Percentiles rank a stretch among this genome's conserved stretches.
Evolutionary conservation across 2,329 filamentous ascomycete species (phyloP).

Genomic region (Fusarium phyllophilum): DNA sequence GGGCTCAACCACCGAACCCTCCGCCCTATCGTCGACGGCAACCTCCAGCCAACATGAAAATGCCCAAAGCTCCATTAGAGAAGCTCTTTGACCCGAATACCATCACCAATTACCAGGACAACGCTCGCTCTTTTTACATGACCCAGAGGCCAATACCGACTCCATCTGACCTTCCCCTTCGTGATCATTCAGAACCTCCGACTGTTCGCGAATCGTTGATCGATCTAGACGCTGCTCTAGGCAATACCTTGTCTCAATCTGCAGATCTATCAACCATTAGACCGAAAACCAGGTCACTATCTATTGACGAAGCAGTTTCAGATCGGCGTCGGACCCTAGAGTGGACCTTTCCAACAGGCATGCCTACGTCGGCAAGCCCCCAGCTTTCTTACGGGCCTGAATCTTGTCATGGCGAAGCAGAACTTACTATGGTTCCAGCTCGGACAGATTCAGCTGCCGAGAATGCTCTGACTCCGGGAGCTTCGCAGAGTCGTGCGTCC

Average conservation of each 20-base stretch:
- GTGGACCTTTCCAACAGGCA: background rate
- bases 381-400: background rate
- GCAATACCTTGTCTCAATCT: slow-evolving; percentile 65
- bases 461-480: fast-evolving
- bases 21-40: slow-evolving; percentile 61
- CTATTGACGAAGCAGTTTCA: background rate
- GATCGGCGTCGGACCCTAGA: background rate
- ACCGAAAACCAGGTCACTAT: background rate
- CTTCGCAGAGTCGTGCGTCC: background rate
- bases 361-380: background rate
- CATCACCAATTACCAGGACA: slow-evolving; percentile 71
- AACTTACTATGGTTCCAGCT: background rate
- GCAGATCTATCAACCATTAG: slow-evolving; percentile 58
- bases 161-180: slow-evolving; percentile 63
- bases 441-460: background rate
- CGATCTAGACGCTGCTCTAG: slow-evolving; percentile 70
- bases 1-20: slow-evolving; percentile 54
- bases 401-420: background rate
- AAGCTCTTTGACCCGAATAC: slow-evolving; percentile 75
- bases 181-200: slow-evolving; percentile 63
- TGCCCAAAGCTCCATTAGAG: slow-evolving; percentile 69
- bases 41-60: slow-evolving; percentile 58
- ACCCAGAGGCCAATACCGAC: slow-evolving; percentile 40
- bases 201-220: slow-evolving; percentile 70
- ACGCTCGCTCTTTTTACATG: slow-evolving; percentile 61